These are phyloP conservation scores for Sporisorium reilianum DNA, from an alignment of 1,284 basidiomycete species.

Conservation along the genomic window DNA sequence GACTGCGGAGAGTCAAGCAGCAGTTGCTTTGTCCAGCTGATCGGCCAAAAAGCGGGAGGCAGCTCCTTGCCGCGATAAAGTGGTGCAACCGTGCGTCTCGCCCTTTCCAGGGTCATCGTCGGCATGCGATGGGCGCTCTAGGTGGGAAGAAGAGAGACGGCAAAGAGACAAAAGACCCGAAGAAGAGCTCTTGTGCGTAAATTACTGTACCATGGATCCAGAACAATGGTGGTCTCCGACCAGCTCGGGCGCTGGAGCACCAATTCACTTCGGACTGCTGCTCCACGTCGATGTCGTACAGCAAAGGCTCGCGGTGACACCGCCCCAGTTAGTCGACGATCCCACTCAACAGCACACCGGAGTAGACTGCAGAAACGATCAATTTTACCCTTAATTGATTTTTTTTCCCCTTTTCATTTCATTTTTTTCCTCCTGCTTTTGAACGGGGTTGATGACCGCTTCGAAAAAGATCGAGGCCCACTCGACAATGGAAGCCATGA, in stretches of 20 bases:
- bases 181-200: not conserved
- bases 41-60: not conserved
- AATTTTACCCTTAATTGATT: not conserved
- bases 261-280: no score
- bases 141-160: not conserved
- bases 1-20: not conserved
- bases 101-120: not conserved
- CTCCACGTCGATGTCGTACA: not conserved
- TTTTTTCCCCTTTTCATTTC: not conserved
- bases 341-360: not conserved
- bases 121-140: constrained; percentile 2
- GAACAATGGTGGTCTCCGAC: no score
- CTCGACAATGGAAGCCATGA: constrained; percentile 13
- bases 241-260: no score
- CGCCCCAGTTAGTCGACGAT: no score
- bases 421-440: not conserved
- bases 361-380: not conserved
- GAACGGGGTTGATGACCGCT: not conserved
- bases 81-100: not conserved
- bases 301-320: not conserved
- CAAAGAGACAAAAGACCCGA: no score
- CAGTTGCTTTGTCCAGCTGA: not conserved
- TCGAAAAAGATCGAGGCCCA: constrained; percentile 7
- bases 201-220: no score
- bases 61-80: constrained; percentile 6